A percentile compares a stretch with the other conserved stretches of the same genome.
These are phyloP conservation scores for Talaromyces sp. DNA, from an alignment of 2,329 filamentous ascomycete species.

Conservation along the genomic window DNA sequence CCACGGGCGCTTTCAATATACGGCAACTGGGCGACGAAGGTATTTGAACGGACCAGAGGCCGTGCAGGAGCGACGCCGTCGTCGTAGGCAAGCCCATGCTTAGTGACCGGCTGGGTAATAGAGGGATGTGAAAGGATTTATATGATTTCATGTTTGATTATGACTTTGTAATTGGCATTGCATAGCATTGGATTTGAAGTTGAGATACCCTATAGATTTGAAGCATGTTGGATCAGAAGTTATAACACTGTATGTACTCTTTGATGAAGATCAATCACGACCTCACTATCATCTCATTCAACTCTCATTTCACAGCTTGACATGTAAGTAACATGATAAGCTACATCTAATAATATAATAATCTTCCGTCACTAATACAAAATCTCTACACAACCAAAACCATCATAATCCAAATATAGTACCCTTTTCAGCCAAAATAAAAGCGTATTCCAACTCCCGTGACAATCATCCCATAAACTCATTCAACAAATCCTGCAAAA, in stretches of 20 bases:
- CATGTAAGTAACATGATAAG: neutral
- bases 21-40: slow-evolving; percentile 13
- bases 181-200: neutral
- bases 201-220: neutral
- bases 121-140: neutral
- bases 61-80: slow-evolving; percentile 4
- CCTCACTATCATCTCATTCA: neutral
- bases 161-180: neutral
- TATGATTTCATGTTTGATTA: neutral
- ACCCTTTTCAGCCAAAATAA: neutral
- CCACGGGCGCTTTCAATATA: slow-evolving; percentile 20
- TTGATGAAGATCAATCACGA: neutral
- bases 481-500: slow-evolving; percentile 74
- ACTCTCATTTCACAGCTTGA: neutral
- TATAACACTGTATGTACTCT: neutral
- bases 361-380: neutral
- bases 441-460: neutral
- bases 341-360: neutral
- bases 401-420: neutral
- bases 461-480: slow-evolving; percentile 43
- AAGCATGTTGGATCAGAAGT: neutral
- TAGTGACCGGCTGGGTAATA: neutral
- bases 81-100: neutral
- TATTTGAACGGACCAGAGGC: slow-evolving; percentile 20
- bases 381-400: neutral